These are phyloP conservation scores for Leccinum pachyderme DNA, from an alignment of 1,284 basidiomycete genomes.

Conservation along the genomic window DNA sequence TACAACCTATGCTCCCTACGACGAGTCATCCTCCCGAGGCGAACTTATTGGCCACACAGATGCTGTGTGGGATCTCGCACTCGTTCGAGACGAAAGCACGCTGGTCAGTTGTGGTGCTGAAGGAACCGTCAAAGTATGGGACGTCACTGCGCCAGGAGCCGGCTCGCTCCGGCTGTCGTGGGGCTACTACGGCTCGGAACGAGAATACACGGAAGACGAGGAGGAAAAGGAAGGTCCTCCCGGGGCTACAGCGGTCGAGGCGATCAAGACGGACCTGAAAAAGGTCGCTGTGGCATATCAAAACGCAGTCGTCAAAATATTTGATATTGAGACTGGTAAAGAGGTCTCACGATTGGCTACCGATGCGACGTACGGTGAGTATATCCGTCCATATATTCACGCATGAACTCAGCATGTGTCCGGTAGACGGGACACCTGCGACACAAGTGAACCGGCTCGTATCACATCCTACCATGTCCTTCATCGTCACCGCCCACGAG, in stretches of 20 bases:
- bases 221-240: conserved; percentile 45
- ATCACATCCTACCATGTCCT: conserved; percentile 88
- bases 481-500: conserved; percentile 90
- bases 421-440: conserved; percentile 61
- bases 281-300: conserved; percentile 89
- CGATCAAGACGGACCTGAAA: conserved; percentile 75
- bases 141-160: conserved; percentile 61
- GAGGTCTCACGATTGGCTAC: conserved; percentile 70
- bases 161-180: conserved; percentile 70
- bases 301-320: conserved; percentile 88
- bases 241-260: conserved; percentile 80
- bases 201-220: conserved; percentile 47
- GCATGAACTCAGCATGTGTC: background rate
- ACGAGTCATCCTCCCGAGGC: conserved; percentile 72
- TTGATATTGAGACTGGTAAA: conserved; percentile 84
- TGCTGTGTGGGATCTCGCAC: conserved; percentile 91
- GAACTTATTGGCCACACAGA: conserved; percentile 91
- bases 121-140: conserved; percentile 92
- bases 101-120: conserved; percentile 91
- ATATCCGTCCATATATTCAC: conserved; percentile 3
- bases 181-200: conserved; percentile 74
- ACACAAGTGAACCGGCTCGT: conserved; percentile 89
- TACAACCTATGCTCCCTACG: conserved; percentile 87
- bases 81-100: conserved; percentile 71
- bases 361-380: conserved; percentile 70